phyloP scores from a whole-genome alignment of 495 filamentous ascomycete genomes.

The Cudoniella acicularis region DNA sequence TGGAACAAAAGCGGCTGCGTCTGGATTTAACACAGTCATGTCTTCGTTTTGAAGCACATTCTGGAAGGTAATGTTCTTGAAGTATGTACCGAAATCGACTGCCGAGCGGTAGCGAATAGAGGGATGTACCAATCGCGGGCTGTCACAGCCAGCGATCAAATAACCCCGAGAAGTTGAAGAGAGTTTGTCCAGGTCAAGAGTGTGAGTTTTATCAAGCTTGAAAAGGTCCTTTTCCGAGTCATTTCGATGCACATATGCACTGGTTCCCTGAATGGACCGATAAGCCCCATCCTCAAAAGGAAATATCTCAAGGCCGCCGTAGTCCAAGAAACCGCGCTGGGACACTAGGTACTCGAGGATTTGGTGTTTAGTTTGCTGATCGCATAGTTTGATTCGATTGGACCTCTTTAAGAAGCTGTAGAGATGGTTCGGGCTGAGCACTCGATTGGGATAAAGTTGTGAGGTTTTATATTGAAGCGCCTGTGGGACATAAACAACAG shows the following conservation, averaged over 20 bases:
- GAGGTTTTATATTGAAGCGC: neutral
- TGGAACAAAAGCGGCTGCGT: constrained; percentile 10
- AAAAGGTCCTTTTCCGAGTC: constrained; percentile 11
- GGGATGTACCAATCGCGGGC: neutral
- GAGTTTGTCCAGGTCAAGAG: constrained; percentile 12
- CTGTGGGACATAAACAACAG: constrained; percentile 14
- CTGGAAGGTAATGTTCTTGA: constrained; percentile 14
- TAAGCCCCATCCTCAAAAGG: constrained; percentile 21
- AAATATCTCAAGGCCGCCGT: constrained; percentile 14
- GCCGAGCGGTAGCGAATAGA: constrained; percentile 18
- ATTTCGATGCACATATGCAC: constrained; percentile 12
- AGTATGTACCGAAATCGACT: constrained; percentile 20
- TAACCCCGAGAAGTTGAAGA: neutral
- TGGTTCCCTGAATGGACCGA: constrained; percentile 6
- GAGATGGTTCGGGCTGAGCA: constrained; percentile 4
- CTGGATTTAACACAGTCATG: neutral
- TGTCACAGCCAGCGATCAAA: constrained; percentile 7
- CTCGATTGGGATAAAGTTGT: constrained; percentile 8
- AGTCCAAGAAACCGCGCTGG: constrained; percentile 4
- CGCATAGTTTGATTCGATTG: constrained; percentile 2
- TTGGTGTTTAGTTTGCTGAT: constrained; percentile 6
- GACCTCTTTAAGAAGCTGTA: constrained; percentile 4
- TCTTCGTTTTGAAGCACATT: constrained; percentile 14
- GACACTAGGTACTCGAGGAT: constrained; percentile 21
- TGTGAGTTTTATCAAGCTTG: constrained; percentile 5